phyloP scores from a whole-genome alignment of 257 asterid species.

The Parsonsia alboflavescens region DNA sequence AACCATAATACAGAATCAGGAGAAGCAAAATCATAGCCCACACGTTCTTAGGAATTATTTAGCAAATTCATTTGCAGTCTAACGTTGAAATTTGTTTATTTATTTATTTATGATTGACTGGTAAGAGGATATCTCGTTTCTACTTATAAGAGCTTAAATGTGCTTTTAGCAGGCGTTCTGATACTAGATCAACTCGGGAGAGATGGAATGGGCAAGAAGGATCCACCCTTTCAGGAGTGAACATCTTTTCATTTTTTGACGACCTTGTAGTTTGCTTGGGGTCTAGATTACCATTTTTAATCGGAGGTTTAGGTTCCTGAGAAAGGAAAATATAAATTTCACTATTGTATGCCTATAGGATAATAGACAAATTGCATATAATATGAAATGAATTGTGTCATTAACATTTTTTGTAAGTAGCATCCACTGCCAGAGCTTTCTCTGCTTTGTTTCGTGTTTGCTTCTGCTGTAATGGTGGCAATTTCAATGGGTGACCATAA shows the following conservation, averaged over 20 bases:
- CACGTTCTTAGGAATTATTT: conserved; percentile 4
- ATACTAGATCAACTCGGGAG: neutral
- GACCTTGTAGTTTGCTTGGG: too few relatives aligned
- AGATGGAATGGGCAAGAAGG: neutral
- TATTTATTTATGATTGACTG: neutral
- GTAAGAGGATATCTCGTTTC: neutral
- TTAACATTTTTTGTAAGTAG: neutral
- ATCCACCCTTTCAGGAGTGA: neutral
- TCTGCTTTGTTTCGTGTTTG: neutral
- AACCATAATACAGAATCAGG: conserved; percentile 28
- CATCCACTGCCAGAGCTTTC: neutral
- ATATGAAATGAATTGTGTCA: neutral
- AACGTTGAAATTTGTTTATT: neutral
- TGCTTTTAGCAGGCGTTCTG: neutral
- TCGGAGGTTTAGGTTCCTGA: neutral
- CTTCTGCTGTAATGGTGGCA: neutral
- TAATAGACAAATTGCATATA: neutral
- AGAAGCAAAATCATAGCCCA: conserved; percentile 44
- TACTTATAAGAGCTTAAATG: neutral
- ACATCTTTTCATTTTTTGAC: neutral
- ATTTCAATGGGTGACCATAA: too few relatives aligned
- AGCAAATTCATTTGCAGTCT: conserved; percentile 4
- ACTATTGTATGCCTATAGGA: neutral
- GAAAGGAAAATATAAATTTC: neutral
- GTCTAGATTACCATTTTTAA: neutral